Base-by-base conservation (phyloP, 129 eudicot species). In the Arctium lappa region DNA sequence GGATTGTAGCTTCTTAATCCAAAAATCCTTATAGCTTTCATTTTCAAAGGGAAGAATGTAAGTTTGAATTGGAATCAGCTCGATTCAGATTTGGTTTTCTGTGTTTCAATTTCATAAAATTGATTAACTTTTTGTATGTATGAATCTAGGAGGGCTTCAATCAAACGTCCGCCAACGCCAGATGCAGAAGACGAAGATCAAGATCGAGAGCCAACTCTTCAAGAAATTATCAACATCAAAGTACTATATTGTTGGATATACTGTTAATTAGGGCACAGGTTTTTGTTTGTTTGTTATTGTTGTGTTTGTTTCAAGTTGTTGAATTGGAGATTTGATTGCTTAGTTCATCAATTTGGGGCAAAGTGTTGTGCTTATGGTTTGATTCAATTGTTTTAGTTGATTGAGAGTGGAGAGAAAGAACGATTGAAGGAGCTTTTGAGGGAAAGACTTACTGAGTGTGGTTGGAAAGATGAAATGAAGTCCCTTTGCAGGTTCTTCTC, bases 391-490 rank as follows among this genome's bases (percentile, higher is more conserved):
- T 53, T 82, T 1, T 76, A 93, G 97, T 87, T 93, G 82, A 88
- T 89, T 42, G 94, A 91, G 83, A 89, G 98, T 70, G 98, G 98
- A 56, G 98, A 93, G 76, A 93, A 91, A 82, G 98, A 93, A 79
- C 85, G 92, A 77, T 86, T 91, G 90, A 88, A 85, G 90, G 96
- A 93, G 85, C 88, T 93, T 36, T 69, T 93, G 83, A 88, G 92
- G 88, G 98, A 93, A 79, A 88, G 96, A 89, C 96, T 93, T 42
- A 85, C 82, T 11, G 98, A 93, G 78, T 93, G 91, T 85, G 98
- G 98, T 4, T 93, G 98, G 98, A 93, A 85, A 72, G 96, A 93
- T 88, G 98, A 93, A 50, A 93, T 93, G 98, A 93, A 87, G 85
- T 85, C 91, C 40, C 91, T 88, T 70, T 93, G 98, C 94, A 93